Conservation (phyloP, 164 flowering plant species). For the Piper betle region DNA sequence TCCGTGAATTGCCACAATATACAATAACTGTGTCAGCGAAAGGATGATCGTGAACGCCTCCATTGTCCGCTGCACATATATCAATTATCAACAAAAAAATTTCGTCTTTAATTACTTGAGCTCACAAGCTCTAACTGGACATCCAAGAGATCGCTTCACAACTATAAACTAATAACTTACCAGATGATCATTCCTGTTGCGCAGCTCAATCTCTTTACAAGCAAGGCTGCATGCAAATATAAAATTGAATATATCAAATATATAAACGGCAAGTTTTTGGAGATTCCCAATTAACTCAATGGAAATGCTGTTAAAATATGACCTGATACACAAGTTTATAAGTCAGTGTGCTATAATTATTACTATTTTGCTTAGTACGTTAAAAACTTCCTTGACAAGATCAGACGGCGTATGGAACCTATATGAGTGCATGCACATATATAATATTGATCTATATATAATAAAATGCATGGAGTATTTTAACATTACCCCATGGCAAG, state of each 20-base stretch:
- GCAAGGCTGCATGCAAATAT: conserved; percentile 47
- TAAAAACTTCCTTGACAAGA: not conserved
- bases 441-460: not conserved
- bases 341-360: too few relatives aligned
- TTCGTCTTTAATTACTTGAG: not conserved
- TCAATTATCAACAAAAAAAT: not conserved
- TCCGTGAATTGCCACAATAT: conserved; percentile 53
- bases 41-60: conserved; percentile 81
- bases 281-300: too few relatives aligned
- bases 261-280: not conserved
- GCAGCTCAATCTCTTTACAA: conserved; percentile 60
- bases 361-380: too few relatives aligned
- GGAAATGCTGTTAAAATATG: too few relatives aligned
- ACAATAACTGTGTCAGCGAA: conserved; percentile 60
- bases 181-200: conserved; percentile 49
- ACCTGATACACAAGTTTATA: too few relatives aligned
- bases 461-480: not conserved
- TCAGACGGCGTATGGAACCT: not conserved
- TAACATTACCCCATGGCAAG: conserved; percentile 72
- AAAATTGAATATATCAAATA: not conserved
- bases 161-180: conserved; percentile 21
- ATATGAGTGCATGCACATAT: not conserved
- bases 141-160: too few relatives aligned
- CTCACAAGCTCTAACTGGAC: not conserved
- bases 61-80: conserved; percentile 68